These are phyloP conservation scores for Pseudocercospora vitis DNA, from an alignment of 2,329 filamentous ascomycete species.

Conservation along the genomic window DNA sequence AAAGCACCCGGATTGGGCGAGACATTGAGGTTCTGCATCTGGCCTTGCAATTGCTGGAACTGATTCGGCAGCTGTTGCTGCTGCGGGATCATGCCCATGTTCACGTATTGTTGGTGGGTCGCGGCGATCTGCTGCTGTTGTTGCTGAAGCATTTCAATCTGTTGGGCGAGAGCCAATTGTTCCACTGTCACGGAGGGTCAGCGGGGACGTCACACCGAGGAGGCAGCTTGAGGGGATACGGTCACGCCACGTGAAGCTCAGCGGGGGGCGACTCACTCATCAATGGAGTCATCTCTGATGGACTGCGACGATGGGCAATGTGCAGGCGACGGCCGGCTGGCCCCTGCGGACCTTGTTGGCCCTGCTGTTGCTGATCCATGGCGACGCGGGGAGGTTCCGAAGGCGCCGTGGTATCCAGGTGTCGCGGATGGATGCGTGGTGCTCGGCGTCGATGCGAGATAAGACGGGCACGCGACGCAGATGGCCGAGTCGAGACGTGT, in stretches of 20 bases:
- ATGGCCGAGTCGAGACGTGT: constrained; percentile 13
- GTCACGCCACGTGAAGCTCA: background rate
- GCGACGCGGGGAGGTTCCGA: constrained; percentile 10
- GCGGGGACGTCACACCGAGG: constrained; percentile 22
- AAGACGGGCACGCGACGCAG: constrained; percentile 5
- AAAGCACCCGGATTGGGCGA: constrained; percentile 68
- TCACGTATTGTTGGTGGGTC: constrained; percentile 95
- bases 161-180: constrained; percentile 95
- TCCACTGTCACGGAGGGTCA: constrained; percentile 66
- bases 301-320: constrained; percentile 95
- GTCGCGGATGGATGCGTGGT: background rate
- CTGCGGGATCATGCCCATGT: constrained; percentile 90
- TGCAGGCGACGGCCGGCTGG: constrained; percentile 87
- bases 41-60: constrained; percentile 76
- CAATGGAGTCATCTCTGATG: constrained; percentile 92
- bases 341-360: constrained; percentile 55
- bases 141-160: constrained; percentile 95
- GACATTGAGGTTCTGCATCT: constrained; percentile 74
- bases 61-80: constrained; percentile 75
- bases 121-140: constrained; percentile 97
- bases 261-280: constrained; percentile 77
- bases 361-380: constrained; percentile 54
- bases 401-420: background rate
- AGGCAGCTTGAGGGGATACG: background rate
- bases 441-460: constrained; percentile 8